phyloP scores from a whole-genome alignment of 305 asterid species.

The Plantago lanceolata region DNA sequence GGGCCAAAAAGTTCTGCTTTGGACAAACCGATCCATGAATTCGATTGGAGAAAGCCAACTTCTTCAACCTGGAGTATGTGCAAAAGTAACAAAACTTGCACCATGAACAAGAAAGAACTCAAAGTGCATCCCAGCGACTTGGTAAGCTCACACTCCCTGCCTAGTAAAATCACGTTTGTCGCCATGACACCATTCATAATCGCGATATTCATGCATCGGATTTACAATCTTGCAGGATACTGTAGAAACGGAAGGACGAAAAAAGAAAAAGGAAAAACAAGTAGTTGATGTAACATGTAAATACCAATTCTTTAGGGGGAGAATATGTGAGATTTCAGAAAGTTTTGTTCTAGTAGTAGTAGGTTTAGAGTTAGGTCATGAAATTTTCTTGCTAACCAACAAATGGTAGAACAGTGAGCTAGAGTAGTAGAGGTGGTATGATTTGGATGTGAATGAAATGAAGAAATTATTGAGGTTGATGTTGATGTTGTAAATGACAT shows the following conservation, averaged over 20 bases:
- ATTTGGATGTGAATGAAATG: constrained; percentile 12
- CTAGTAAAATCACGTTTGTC: neutral
- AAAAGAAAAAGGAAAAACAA: neutral
- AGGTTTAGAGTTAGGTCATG: constrained; percentile 1
- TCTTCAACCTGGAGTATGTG: neutral
- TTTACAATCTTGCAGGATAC: constrained; percentile 3
- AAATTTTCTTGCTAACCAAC: constrained; percentile 17
- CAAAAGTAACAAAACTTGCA: constrained; percentile 10
- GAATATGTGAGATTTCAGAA: constrained; percentile 23
- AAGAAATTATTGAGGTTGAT: constrained; percentile 17
- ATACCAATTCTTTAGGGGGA: constrained; percentile 15
- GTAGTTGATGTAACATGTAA: constrained; percentile 7
- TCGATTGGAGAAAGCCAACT: constrained; percentile 19
- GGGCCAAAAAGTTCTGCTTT: neutral
- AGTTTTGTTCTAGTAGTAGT: constrained; percentile 11
- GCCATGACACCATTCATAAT: neutral
- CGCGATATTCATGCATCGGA: neutral
- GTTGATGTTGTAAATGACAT: constrained; percentile 17
- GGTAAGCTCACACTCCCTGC: neutral
- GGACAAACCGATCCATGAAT: neutral
- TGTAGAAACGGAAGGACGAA: neutral
- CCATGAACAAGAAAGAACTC: constrained; percentile 20
- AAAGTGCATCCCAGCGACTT: constrained; percentile 1
- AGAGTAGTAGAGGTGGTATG: constrained; percentile 13
- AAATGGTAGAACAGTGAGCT: constrained; percentile 6